These are phyloP conservation scores for Exophiala spinifera DNA, from an alignment of 2,329 filamentous ascomycete genomes.

Conservation along the genomic window DNA sequence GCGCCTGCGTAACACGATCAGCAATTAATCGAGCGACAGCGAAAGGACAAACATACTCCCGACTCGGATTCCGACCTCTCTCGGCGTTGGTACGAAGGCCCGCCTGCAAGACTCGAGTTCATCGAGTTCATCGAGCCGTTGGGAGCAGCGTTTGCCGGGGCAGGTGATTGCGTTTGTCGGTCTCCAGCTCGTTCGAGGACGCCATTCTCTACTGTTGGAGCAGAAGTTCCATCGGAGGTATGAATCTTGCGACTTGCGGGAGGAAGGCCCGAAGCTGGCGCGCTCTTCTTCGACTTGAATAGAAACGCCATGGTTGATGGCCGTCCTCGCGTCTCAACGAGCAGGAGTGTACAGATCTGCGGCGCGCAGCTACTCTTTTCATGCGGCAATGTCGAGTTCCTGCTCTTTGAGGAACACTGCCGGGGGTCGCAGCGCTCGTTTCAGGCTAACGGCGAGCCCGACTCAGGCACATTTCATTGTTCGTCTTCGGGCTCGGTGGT, in stretches of 20 bases:
- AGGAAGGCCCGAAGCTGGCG: constrained; percentile 42
- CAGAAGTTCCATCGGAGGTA: constrained; percentile 51
- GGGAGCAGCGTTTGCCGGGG: constrained; percentile 17
- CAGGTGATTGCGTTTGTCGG: constrained; percentile 22
- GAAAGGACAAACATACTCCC: constrained; percentile 45
- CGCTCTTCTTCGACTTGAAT: constrained; percentile 73
- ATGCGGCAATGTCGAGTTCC: constrained; percentile 6
- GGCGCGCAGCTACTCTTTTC: not conserved
- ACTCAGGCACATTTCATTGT: constrained; percentile 19
- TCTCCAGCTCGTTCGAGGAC: constrained; percentile 29
- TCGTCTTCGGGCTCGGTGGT: not conserved
- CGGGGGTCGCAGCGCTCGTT: constrained; percentile 8
- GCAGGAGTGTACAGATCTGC: not conserved
- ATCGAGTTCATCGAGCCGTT: constrained; percentile 25
- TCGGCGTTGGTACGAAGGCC: constrained; percentile 42
- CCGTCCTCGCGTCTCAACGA: not conserved
- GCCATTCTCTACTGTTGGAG: constrained; percentile 57
- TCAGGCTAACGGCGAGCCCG: constrained; percentile 10
- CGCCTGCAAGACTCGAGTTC: constrained; percentile 17
- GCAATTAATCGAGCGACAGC: constrained; percentile 14
- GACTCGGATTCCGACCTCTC: constrained; percentile 55
- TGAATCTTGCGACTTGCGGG: constrained; percentile 56
- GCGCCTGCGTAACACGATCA: constrained; percentile 15
- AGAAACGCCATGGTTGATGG: constrained; percentile 66
- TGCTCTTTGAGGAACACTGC: not conserved